phyloP scores from a whole-genome alignment of 2,329 filamentous ascomycete genomes.

The Coleophoma crateriformis region DNA sequence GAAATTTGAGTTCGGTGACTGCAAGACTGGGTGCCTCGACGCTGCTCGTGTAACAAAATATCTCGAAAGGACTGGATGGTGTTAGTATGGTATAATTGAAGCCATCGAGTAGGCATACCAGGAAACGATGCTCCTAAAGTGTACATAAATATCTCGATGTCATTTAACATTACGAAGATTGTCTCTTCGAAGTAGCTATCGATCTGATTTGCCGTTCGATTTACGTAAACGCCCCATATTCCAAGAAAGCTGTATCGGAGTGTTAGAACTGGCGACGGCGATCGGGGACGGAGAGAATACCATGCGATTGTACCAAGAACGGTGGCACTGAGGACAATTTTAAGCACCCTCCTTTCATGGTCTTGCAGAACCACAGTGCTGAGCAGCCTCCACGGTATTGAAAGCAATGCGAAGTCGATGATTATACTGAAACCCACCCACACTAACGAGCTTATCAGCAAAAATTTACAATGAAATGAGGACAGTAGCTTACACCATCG shows the following conservation, averaged over 20 bases:
- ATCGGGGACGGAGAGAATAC: constrained; percentile 5
- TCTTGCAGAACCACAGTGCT: constrained; percentile 14
- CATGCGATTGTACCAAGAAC: constrained; percentile 23
- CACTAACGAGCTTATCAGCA: constrained; percentile 10
- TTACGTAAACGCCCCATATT: constrained; percentile 16
- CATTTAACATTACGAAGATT: constrained; percentile 22
- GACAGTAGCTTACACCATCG: constrained; percentile 17
- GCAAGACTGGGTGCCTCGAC: background rate
- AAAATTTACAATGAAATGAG: background rate
- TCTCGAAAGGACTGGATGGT: constrained; percentile 4
- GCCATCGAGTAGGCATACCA: constrained; percentile 4
- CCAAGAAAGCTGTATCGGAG: constrained; percentile 5
- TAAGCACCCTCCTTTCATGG: constrained; percentile 20
- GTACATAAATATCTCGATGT: constrained; percentile 25
- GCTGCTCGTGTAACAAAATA: constrained; percentile 4
- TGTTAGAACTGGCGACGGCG: background rate
- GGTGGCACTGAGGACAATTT: constrained; percentile 22
- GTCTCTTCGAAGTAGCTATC: constrained; percentile 20
- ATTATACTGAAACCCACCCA: constrained; percentile 22
- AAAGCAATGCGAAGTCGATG: constrained; percentile 21
- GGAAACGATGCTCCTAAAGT: constrained; percentile 24
- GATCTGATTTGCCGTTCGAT: constrained; percentile 7
- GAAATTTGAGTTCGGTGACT: constrained; percentile 11
- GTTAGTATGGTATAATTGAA: background rate
- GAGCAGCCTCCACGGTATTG: constrained; percentile 19